Percentiles rank a stretch among this genome's conserved stretches.
Evolutionary conservation across 2,329 filamentous ascomycete species (phyloP).

Genomic region (Aspergillus piperis): DNA sequence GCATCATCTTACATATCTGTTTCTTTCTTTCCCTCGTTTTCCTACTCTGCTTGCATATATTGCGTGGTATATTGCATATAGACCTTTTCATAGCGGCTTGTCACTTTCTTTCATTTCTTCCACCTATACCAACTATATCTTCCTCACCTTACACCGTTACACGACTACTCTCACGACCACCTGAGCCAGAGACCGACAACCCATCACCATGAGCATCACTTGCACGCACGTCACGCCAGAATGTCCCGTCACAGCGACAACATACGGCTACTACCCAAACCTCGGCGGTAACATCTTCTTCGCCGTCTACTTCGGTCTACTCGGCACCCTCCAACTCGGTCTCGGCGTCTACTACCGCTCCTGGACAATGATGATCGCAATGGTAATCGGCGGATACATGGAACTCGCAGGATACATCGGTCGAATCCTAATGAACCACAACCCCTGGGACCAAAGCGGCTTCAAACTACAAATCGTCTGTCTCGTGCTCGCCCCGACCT

Average conservation of each 20-base stretch:
- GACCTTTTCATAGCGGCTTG: not conserved
- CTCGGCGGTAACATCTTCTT: conserved; percentile 57
- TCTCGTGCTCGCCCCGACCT: conserved; percentile 59
- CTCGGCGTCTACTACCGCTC: conserved; percentile 55
- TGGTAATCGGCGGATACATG: conserved; percentile 51
- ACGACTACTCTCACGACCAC: not conserved
- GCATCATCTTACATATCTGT: not conserved
- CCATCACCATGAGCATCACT: conserved; percentile 24
- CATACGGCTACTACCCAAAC: conserved; percentile 57
- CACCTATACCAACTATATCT: not conserved
- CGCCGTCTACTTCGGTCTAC: conserved; percentile 52
- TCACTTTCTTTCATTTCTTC: not conserved
- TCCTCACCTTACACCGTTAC: not conserved
- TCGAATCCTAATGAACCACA: conserved; percentile 54
- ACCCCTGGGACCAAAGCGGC: conserved; percentile 51
- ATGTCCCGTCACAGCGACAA: conserved; percentile 51
- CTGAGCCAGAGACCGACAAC: not conserved
- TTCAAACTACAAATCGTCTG: conserved; percentile 59
- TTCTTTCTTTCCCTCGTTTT: not conserved
- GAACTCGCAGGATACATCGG: conserved; percentile 60
- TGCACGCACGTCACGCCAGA: conserved; percentile 38
- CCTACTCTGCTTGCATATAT: not conserved
- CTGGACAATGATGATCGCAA: conserved; percentile 57
- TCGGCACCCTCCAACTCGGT: conserved; percentile 51
- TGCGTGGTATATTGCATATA: not conserved